Evolutionary conservation across 257 asterid species (phyloP), one percentile per base, ranked within the genome.

Genomic region (Datura wrightii): DNA sequence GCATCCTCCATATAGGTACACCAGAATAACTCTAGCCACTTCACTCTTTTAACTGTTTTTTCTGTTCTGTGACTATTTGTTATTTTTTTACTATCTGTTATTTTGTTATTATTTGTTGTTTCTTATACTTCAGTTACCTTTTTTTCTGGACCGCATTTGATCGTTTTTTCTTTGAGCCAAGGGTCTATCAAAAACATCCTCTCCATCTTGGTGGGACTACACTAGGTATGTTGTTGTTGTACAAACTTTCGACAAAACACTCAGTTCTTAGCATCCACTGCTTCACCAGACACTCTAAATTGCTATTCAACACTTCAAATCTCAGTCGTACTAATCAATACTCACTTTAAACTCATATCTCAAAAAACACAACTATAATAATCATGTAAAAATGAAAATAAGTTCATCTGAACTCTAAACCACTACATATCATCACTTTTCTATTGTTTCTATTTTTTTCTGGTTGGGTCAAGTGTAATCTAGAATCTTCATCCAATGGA

Each of bases 271-370:
- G 62, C 15, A 78, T 70, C 31, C 78, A 69, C 34, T 39, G 34
- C 34, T 69, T 16, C 78, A 69, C 78, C 52, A 69, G 42, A 37
- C 52, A 16, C 52, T 39, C 52, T 15, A 39, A 69, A 39, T 39
- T 69, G 82, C 82, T 74, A 46, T 13, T 11, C 80, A 74, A 74
- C 59, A 48, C 80, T 24, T 74, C 80, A 74, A 46, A 19, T 48
- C 55, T 19, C 19, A 34, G 10, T 31, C 19, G 37, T 3, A 74
- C 80, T 11, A 44, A 24, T 24, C 44, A 46, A 24, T 1, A 24
- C 80, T 24, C 44, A 24, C 59, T 24, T 74, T 13, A 14, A 74
- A 19, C 19, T 48, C 56, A 48, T 50, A 5, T 24, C 48, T 24
- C 42, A 71, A 71, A 71, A 71, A 44, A 71, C 80, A 44, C 1